phyloP scores from a whole-genome alignment of 2,329 filamentous ascomycete species.

The Ascocoryne sarcoides region DNA sequence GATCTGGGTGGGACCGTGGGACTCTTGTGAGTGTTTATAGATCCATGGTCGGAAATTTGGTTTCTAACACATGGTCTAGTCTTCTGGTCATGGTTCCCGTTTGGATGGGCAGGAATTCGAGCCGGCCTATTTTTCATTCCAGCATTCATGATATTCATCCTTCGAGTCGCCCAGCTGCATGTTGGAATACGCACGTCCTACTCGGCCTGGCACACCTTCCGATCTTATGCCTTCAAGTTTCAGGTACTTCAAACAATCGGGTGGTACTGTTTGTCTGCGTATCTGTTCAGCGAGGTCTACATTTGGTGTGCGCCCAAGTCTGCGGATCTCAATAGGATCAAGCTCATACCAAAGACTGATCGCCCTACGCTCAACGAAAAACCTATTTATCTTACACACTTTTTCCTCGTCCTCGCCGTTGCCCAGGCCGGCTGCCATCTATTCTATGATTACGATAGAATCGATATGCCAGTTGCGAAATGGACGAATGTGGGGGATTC shows the following conservation, averaged over 20 bases:
- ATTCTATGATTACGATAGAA: conserved; percentile 61
- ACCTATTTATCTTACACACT: conserved; percentile 68
- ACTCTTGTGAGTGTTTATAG: conserved; percentile 49
- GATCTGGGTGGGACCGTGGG: conserved; percentile 59
- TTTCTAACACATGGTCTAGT: conserved; percentile 37
- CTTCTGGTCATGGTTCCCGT: conserved; percentile 79
- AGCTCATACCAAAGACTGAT: conserved; percentile 59
- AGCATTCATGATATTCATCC: conserved; percentile 68
- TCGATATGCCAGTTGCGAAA: conserved; percentile 34
- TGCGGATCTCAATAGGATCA: conserved; percentile 64
- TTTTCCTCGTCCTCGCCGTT: conserved; percentile 59
- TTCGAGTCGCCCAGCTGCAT: conserved; percentile 79
- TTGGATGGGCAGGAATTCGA: conserved; percentile 67
- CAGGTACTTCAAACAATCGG: conserved; percentile 60
- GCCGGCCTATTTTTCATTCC: conserved; percentile 68
- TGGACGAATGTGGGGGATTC: conserved; percentile 22
- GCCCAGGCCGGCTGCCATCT: conserved; percentile 65
- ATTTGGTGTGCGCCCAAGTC: conserved; percentile 57
- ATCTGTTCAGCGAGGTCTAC: conserved; percentile 72
- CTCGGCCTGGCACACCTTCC: conserved; percentile 58
- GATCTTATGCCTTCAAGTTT: conserved; percentile 41
- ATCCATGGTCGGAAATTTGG: conserved; percentile 6
- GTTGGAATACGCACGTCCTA: conserved; percentile 62
- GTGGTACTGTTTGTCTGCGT: conserved; percentile 72
- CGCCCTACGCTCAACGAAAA: conserved; percentile 76